A percentile compares a stretch with the other conserved stretches of the same genome.
These are phyloP conservation scores for Rosellinia necatrix DNA, from an alignment of 2,329 filamentous ascomycete species.

Conservation along the genomic window DNA sequence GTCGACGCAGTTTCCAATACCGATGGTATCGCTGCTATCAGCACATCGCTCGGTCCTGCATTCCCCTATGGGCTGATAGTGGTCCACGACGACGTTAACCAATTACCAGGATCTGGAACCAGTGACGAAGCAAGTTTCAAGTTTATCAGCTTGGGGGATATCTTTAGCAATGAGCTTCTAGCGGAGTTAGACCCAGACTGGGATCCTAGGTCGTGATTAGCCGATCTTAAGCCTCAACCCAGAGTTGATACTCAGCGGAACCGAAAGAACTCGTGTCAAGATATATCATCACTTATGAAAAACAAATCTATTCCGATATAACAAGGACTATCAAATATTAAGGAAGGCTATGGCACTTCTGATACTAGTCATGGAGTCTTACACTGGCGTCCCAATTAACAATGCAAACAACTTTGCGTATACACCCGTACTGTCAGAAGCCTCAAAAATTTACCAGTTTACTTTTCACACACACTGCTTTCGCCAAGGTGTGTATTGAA, in stretches of 20 bases:
- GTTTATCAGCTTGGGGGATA: slow-evolving; percentile 48
- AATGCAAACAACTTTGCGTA: slow-evolving; percentile 5
- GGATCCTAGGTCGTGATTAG: slow-evolving; percentile 43
- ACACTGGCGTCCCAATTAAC: neutral
- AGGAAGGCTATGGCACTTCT: too few relatives aligned
- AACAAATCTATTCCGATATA: neutral
- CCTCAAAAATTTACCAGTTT: slow-evolving; percentile 43
- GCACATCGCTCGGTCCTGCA: slow-evolving; percentile 45
- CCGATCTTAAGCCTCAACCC: neutral
- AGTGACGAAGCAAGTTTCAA: slow-evolving; percentile 56
- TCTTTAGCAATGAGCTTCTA: slow-evolving; percentile 45
- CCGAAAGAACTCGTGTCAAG: neutral
- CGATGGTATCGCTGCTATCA: slow-evolving; percentile 55
- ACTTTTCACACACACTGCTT: slow-evolving; percentile 53
- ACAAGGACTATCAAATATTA: too few relatives aligned
- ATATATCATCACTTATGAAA: neutral
- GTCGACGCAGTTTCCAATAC: slow-evolving; percentile 59
- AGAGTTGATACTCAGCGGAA: neutral
- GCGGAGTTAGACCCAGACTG: slow-evolving; percentile 45
- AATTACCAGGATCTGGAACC: slow-evolving; percentile 51
- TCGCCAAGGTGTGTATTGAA: slow-evolving; percentile 53
- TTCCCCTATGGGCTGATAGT: slow-evolving; percentile 54
- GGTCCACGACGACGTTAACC: slow-evolving; percentile 59
- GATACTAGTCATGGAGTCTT: too few relatives aligned
- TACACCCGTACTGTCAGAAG: neutral